Evolutionary conservation across 1,139 yeast species (phyloP).

Genomic region (Yamadazyma triangularis): DNA sequence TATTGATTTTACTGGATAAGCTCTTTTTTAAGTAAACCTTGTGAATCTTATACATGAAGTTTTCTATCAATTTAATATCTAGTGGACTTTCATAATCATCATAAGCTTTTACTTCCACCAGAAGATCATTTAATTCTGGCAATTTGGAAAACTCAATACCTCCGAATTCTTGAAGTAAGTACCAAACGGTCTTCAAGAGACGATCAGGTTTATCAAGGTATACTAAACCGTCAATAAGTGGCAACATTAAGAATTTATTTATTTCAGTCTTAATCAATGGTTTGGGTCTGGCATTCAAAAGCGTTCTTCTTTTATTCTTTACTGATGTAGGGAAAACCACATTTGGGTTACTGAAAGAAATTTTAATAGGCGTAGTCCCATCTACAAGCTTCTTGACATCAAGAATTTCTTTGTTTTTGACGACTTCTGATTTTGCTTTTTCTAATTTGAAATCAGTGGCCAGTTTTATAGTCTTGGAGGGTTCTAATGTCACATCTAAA

Average conservation of each 20-base stretch:
- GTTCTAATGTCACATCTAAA: conserved; percentile 3
- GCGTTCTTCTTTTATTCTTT: background rate
- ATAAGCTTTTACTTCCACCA: conserved; percentile 7
- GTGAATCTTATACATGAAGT: conserved; percentile 30
- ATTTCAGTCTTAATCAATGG: conserved; percentile 5
- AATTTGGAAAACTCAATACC: conserved; percentile 17
- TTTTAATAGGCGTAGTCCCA: background rate
- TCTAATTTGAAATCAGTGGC: background rate
- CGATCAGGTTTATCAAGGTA: conserved; percentile 30
- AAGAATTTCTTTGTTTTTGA: conserved; percentile 1
- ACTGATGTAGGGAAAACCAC: background rate
- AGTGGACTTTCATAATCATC: conserved; percentile 6
- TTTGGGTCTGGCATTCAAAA: background rate
- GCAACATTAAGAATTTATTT: conserved; percentile 30
- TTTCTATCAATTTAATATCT: conserved; percentile 16
- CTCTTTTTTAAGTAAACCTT: conserved; percentile 8
- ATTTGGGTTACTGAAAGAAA: background rate
- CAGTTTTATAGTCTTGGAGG: background rate
- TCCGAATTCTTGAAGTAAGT: conserved; percentile 30
- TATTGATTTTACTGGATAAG: conserved; percentile 8
- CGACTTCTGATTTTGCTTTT: background rate
- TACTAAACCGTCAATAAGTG: conserved; percentile 28
- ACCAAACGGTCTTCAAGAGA: conserved; percentile 28
- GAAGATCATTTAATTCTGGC: conserved; percentile 9
- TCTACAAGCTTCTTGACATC: background rate